Conservation (phyloP, 768 basidiomycete genomes). For the Auriscalpium microsporum region DNA sequence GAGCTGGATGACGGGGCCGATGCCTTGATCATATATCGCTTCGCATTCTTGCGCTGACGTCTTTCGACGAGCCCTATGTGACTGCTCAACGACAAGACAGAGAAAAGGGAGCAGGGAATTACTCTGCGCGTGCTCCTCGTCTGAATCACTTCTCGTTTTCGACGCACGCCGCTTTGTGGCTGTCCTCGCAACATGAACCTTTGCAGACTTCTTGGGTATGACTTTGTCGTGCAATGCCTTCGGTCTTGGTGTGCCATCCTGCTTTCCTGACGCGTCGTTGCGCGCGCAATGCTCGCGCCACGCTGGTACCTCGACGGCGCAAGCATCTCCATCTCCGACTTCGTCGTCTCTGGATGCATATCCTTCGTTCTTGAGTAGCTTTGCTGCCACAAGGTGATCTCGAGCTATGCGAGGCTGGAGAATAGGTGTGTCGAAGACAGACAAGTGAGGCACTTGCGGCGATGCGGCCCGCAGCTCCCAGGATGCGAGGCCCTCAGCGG, state of each 20-base stretch:
- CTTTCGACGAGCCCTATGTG: constrained; percentile 53
- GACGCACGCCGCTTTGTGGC: not conserved
- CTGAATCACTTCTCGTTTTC: constrained; percentile 15
- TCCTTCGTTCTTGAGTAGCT: not conserved
- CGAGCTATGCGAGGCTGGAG: constrained; percentile 13
- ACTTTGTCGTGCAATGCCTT: too few species aligned
- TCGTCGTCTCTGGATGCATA: not conserved
- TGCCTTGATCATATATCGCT: constrained; percentile 11
- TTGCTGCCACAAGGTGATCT: not conserved
- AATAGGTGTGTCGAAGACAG: constrained; percentile 16
- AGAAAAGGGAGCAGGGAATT: constrained; percentile 9
- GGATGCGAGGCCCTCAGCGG: constrained; percentile 27
- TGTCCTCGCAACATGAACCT: not conserved
- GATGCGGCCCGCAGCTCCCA: constrained; percentile 10
- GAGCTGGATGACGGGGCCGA: not conserved
- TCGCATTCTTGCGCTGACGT: constrained; percentile 49
- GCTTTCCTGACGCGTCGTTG: not conserved
- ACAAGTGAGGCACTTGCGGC: not conserved
- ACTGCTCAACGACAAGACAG: not conserved
- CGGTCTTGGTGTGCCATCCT: not conserved
- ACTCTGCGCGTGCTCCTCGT: constrained; percentile 31
- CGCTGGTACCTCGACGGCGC: too few species aligned
- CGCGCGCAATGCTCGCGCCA: not conserved
- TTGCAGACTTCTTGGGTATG: not conserved
- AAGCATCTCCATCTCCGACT: too few species aligned